Evolutionary conservation across 139 green algal species (phyloP).

Genomic region (Coelastrella sp.): DNA sequence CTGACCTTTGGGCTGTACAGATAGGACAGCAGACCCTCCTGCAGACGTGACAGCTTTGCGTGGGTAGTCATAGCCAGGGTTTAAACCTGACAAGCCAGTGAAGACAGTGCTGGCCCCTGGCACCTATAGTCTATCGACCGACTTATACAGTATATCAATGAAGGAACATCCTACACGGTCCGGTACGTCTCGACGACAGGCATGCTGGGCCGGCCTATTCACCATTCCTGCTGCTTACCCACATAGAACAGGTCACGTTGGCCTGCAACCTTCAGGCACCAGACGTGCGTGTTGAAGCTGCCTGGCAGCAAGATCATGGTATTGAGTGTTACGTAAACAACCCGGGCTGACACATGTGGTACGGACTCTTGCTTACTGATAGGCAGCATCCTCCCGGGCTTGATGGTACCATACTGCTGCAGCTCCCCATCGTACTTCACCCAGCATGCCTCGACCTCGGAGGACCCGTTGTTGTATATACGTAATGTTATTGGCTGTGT

Average conservation of each 20-base stretch:
- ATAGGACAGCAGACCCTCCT: constrained; percentile 54
- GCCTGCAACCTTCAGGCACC: constrained; percentile 49
- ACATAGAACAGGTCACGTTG: background rate
- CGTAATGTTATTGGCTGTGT: background rate
- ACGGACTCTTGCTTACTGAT: background rate
- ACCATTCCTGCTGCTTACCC: background rate
- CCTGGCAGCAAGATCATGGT: too few relatives aligned
- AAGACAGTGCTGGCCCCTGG: background rate
- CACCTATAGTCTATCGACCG: too few relatives aligned
- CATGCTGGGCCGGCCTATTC: background rate
- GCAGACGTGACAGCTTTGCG: too few relatives aligned
- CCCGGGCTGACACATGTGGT: too few relatives aligned
- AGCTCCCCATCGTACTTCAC: background rate
- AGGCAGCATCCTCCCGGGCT: background rate
- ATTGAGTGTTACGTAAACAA: too few relatives aligned
- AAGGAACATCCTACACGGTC: too few relatives aligned
- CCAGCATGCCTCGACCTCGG: background rate
- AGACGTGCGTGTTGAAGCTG: constrained; percentile 66
- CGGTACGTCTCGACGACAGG: too few relatives aligned
- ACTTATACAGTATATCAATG: too few relatives aligned
- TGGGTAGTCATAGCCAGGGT: background rate
- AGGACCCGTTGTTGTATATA: background rate
- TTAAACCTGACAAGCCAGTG: background rate
- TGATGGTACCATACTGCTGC: constrained; percentile 16
- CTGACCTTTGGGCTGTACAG: constrained; percentile 24